Percentiles rank a stretch among this genome's conserved stretches.
Conservation (phyloP, 1,139 yeast species). For the Taphrina wiesneri region DNA sequence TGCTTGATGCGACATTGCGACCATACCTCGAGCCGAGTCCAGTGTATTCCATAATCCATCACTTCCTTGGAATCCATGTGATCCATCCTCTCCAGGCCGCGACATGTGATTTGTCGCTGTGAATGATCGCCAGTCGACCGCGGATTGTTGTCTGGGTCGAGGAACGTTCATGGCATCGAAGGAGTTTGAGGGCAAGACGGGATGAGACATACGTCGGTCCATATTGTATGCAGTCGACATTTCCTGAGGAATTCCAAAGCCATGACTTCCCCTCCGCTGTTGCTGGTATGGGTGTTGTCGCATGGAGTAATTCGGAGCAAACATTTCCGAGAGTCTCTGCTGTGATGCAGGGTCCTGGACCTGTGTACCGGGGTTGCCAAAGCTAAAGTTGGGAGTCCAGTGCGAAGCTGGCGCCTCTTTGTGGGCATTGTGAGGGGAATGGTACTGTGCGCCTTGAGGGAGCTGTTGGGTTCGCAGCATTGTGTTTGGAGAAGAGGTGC, state of each 20-base stretch:
- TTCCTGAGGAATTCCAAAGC: not conserved
- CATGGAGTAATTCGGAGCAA: not conserved
- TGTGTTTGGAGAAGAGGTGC: slow-evolving; percentile 18
- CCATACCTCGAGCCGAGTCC: slow-evolving; percentile 17
- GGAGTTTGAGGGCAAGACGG: slow-evolving; percentile 24
- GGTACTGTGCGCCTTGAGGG: not conserved
- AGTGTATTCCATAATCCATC: slow-evolving; percentile 6
- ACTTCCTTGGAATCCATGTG: not conserved
- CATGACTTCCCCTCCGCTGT: slow-evolving; percentile 14
- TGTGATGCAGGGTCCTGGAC: not conserved
- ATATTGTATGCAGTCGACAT: not conserved
- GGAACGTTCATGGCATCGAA: slow-evolving; percentile 7
- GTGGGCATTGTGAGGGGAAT: not conserved
- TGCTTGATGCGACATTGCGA: slow-evolving; percentile 7
- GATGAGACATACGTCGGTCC: slow-evolving; percentile 34
- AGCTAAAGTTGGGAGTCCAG: slow-evolving; percentile 32
- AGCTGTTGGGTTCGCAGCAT: slow-evolving; percentile 11
- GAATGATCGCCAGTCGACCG: slow-evolving; percentile 19
- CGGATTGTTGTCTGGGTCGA: slow-evolving; percentile 17
- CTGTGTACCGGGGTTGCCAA: not conserved
- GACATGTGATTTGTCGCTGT: not conserved
- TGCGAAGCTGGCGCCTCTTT: slow-evolving; percentile 9
- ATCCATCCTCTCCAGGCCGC: not conserved
- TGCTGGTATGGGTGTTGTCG: not conserved
- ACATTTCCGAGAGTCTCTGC: not conserved